A percentile compares a stretch with the other conserved stretches of the same genome.
These are phyloP conservation scores for Phytophthora palmivora DNA, from an alignment of 352 stramenopile genomes.

Conservation along the genomic window DNA sequence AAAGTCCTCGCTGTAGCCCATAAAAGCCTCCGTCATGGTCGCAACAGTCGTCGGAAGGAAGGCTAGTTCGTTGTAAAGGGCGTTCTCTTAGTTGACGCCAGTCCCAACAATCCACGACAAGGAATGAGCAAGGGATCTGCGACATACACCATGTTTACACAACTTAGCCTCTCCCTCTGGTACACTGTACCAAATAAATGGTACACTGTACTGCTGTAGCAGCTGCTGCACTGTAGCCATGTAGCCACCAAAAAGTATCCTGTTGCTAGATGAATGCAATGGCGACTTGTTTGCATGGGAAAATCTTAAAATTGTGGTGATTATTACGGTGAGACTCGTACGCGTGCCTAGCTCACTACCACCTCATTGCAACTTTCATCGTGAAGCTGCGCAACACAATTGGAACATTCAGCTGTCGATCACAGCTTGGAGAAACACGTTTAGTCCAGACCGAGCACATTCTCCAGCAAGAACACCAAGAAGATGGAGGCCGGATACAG, in stretches of 20 bases:
- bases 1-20: conserved; percentile 87
- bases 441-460: conserved; percentile 92
- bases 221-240: conserved; percentile 20
- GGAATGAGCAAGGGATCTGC: conserved; percentile 26
- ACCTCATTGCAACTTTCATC: conserved; percentile 1
- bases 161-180: conserved; percentile 16
- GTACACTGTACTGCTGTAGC: too few relatives aligned
- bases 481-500: conserved; percentile 95
- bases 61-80: conserved; percentile 5
- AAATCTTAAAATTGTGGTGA: conserved; percentile 4
- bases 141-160: conserved; percentile 25
- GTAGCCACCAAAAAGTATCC: conserved; percentile 15
- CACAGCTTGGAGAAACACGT: conserved; percentile 7
- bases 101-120: conserved; percentile 36
- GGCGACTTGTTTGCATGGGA: background rate
- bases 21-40: conserved; percentile 80
- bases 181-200: conserved; percentile 20
- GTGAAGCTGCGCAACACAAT: conserved; percentile 21
- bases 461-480: conserved; percentile 94
- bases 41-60: conserved; percentile 3
- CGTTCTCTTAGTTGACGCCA: conserved; percentile 9
- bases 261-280: background rate
- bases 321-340: conserved; percentile 1
- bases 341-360: background rate
- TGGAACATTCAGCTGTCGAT: conserved; percentile 27